Conservation (phyloP, 2,329 filamentous ascomycete genomes). For the Alternaria panax region DNA sequence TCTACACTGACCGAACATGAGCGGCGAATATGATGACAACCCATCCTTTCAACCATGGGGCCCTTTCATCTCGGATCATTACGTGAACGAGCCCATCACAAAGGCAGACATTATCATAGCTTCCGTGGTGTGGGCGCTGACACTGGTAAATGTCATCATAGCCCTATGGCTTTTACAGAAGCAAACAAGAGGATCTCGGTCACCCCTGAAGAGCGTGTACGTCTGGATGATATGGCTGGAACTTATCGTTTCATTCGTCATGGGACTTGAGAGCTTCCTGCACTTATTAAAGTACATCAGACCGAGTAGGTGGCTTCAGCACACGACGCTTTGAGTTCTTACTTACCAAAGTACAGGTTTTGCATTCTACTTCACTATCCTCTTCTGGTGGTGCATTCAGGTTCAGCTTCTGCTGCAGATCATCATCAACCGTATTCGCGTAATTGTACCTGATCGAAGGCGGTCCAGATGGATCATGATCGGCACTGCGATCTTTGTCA, state of each 20-base stretch:
- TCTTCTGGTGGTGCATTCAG: conserved; percentile 51
- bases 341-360: conserved; percentile 35
- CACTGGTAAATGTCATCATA: conserved; percentile 34
- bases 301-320: conserved; percentile 36
- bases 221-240: conserved; percentile 61
- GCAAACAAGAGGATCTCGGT: conserved; percentile 38
- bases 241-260: conserved; percentile 53
- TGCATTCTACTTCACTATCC: conserved; percentile 43
- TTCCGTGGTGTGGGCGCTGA: conserved; percentile 39
- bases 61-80: conserved; percentile 34
- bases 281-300: conserved; percentile 44
- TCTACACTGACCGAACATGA: conserved; percentile 18
- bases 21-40: conserved; percentile 23
- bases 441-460: conserved; percentile 45
- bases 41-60: conserved; percentile 35
- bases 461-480: conserved; percentile 48
- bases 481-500: conserved; percentile 47
- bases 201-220: conserved; percentile 50
- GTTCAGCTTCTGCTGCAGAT: conserved; percentile 51
- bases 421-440: conserved; percentile 51
- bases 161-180: conserved; percentile 45
- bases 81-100: conserved; percentile 38
- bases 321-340: too few relatives aligned
- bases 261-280: conserved; percentile 52
- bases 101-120: conserved; percentile 43